A percentile compares a stretch with the other conserved stretches of the same genome.
These are phyloP conservation scores for Miscanthus sacchariflorus DNA, from an alignment of 202 grass and related monocot genomes.

Conservation along the genomic window DNA sequence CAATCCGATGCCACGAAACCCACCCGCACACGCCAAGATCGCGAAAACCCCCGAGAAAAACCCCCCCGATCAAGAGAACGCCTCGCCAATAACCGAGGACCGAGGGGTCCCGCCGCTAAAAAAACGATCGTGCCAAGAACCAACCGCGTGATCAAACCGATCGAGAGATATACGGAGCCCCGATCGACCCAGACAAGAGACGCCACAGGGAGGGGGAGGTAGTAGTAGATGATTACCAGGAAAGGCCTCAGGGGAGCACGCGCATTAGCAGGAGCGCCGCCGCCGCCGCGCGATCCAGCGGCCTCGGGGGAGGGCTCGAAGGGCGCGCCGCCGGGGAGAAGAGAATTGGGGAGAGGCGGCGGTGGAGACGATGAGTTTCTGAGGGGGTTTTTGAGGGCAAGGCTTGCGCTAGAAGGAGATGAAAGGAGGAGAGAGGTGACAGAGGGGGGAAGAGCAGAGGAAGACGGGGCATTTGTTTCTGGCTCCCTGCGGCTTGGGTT, in stretches of 20 bases:
- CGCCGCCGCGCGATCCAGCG: neutral
- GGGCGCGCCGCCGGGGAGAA: neutral
- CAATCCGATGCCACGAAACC: conserved; percentile 1
- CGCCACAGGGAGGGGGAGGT: neutral
- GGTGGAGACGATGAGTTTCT: neutral
- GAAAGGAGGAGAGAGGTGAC: neutral
- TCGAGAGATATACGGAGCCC: neutral
- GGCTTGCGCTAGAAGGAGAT: conserved; percentile 48
- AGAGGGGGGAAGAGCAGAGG: neutral
- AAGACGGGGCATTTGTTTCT: neutral
- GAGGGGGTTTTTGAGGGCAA: conserved; percentile 21
- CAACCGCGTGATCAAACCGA: conserved; percentile 24
- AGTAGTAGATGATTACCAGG: conserved; percentile 31
- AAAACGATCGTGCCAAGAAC: conserved; percentile 33
- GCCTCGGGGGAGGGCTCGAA: neutral
- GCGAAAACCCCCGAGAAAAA: conserved; percentile 61
- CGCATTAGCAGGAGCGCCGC: neutral
- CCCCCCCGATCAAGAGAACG: conserved; percentile 26
- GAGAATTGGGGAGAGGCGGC: neutral
- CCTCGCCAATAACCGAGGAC: conserved; percentile 2
- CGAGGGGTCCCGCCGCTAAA: neutral
- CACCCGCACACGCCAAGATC: conserved; percentile 32
- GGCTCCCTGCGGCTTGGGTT: too few species aligned
- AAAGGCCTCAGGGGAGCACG: neutral
- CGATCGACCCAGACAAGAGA: conserved; percentile 1